phyloP scores from a whole-genome alignment of 768 basidiomycete species.

The Tylopilus cervinicoccineus region DNA sequence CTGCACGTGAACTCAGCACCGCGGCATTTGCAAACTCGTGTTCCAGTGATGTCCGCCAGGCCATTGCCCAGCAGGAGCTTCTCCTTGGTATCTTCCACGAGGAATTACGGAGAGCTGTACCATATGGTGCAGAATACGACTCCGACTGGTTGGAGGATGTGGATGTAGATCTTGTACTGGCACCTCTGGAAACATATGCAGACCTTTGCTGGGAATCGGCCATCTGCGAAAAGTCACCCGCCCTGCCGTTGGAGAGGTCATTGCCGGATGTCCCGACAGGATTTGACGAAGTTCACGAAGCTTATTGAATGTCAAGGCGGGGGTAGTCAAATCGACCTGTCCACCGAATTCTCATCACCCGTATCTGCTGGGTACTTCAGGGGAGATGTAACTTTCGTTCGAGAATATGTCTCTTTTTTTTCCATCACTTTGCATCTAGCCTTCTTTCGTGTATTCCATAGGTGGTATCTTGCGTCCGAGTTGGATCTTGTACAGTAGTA shows the following conservation, averaged over 20 bases:
- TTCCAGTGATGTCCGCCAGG: slow-evolving; percentile 31
- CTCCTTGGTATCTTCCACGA: slow-evolving; percentile 31
- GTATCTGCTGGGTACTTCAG: neutral
- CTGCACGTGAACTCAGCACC: slow-evolving; percentile 17
- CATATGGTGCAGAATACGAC: slow-evolving; percentile 16
- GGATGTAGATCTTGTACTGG: slow-evolving; percentile 27
- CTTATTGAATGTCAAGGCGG: slow-evolving; percentile 16
- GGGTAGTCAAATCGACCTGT: neutral
- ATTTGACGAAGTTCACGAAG: slow-evolving; percentile 21
- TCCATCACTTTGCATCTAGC: neutral
- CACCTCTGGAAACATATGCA: slow-evolving; percentile 26
- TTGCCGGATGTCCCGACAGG: slow-evolving; percentile 28
- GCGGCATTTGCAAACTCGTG: slow-evolving; percentile 24
- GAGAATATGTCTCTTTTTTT: neutral
- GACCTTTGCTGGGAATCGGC: slow-evolving; percentile 29
- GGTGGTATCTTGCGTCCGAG: neutral
- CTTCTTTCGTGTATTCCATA: slow-evolving; percentile 4
- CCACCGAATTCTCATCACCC: neutral
- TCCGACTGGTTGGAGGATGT: slow-evolving; percentile 26
- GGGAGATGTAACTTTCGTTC: slow-evolving; percentile 13
- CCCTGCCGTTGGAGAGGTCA: slow-evolving; percentile 7
- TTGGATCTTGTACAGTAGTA: neutral
- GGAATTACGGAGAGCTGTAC: slow-evolving; percentile 25
- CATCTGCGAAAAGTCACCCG: slow-evolving; percentile 18
- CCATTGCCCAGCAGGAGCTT: slow-evolving; percentile 30